A percentile compares a stretch with the other conserved stretches of the same genome.
These are phyloP conservation scores for Fusarium humuli DNA, from an alignment of 2,329 filamentous ascomycete species.

Conservation along the genomic window DNA sequence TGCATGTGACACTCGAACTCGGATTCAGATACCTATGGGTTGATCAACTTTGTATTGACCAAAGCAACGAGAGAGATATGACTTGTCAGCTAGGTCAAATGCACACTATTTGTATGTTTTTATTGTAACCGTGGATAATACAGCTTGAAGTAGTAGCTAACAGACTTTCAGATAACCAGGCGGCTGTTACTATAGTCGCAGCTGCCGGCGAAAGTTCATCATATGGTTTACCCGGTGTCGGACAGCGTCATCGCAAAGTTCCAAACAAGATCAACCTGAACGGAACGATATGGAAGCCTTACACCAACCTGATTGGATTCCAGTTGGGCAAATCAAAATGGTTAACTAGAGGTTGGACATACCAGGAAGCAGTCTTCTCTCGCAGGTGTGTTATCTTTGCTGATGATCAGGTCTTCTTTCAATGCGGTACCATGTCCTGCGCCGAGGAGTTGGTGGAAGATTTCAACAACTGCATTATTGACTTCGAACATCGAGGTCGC, in stretches of 20 bases:
- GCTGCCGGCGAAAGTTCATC: neutral
- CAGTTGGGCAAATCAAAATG: neutral
- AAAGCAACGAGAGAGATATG: neutral
- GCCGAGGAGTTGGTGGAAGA: neutral
- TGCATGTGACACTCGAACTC: neutral
- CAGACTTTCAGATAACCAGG: neutral
- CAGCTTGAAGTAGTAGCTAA: neutral
- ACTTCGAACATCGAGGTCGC: neutral
- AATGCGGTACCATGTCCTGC: neutral
- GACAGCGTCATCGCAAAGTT: neutral
- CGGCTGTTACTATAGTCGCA: neutral
- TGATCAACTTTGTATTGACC: neutral
- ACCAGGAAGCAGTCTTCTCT: slow-evolving; percentile 2
- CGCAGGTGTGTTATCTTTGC: slow-evolving; percentile 1
- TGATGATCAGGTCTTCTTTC: neutral
- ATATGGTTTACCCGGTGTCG: neutral
- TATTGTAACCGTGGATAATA: too few relatives aligned
- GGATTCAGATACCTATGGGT: neutral
- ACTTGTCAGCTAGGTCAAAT: neutral
- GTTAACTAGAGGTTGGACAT: neutral
- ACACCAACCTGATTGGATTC: neutral
- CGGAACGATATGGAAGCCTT: neutral
- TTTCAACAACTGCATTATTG: too few relatives aligned
- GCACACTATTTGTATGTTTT: neutral
- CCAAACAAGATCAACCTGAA: neutral